Percentiles rank a stretch among this genome's conserved stretches.
These are phyloP conservation scores for Collariella sp. DNA, from an alignment of 495 filamentous ascomycete species.

Conservation along the genomic window DNA sequence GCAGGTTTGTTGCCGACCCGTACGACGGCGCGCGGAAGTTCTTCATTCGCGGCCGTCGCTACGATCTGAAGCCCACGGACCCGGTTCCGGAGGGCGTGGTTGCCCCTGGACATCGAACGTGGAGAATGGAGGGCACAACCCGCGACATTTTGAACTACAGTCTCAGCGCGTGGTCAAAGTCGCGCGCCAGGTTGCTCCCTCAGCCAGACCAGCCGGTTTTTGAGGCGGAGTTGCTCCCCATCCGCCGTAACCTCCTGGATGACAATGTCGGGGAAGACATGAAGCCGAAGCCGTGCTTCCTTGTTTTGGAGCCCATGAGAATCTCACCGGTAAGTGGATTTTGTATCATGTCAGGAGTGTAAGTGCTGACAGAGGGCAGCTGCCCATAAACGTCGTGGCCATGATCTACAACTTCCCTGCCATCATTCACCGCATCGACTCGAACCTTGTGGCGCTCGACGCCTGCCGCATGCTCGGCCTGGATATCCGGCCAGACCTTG, in stretches of 20 bases:
- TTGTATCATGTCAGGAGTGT: not conserved
- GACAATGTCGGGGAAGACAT: conserved; percentile 33
- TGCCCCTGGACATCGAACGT: conserved; percentile 17
- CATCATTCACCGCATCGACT: conserved; percentile 74
- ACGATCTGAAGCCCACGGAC: conserved; percentile 39
- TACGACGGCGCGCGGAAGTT: conserved; percentile 65
- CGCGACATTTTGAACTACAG: conserved; percentile 39
- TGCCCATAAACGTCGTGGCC: conserved; percentile 55
- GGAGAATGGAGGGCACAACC: conserved; percentile 14
- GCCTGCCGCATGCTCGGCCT: conserved; percentile 47
- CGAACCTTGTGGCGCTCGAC: conserved; percentile 72
- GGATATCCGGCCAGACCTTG: conserved; percentile 54
- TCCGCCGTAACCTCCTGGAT: conserved; percentile 77
- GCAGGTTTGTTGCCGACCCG: conserved; percentile 63
- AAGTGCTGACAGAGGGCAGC: conserved; percentile 35
- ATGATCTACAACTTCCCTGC: conserved; percentile 71
- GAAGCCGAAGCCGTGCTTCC: conserved; percentile 34
- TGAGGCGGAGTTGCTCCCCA: conserved; percentile 58
- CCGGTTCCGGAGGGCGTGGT: conserved; percentile 31
- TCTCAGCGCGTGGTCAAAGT: conserved; percentile 33
- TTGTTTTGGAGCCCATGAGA: conserved; percentile 46
- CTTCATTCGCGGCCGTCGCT: conserved; percentile 37
- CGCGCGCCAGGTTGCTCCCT: conserved; percentile 29
- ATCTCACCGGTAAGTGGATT: conserved; percentile 61
- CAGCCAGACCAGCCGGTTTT: conserved; percentile 67